Evolutionary conservation across 2,329 filamentous ascomycete species (phyloP), one percentile per base, ranked within the genome.

Genomic region (Lomentospora prolificans): DNA sequence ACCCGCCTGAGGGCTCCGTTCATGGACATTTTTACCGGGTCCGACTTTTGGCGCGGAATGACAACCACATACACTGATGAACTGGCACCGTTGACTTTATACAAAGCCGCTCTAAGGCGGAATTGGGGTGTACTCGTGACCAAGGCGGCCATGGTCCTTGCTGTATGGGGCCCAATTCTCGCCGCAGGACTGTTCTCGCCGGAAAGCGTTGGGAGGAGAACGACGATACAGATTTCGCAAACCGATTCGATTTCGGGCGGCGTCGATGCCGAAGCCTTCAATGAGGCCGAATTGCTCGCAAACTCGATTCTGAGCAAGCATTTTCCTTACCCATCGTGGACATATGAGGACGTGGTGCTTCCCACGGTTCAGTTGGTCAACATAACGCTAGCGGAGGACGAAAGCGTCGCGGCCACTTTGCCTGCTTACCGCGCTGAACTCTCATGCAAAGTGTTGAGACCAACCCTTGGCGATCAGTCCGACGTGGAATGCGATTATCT

Each of bases 81-180:
- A 14, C 61, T 66, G 33, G 63, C 63, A 1, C 22, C 65, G 1
- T 28, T 51, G n/a, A 66, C 64, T 0, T 53, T 55, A 12, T 59
- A 57, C 33, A 66, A 66, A 57, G 57, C 64, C 5, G 59, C 62
- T 50, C 61, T 52, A 24, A 57, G 60, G 14, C 61, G 61, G 24
- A 62, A 64, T 36, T 66, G 64, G 64, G 57, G 59, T 3, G 64
- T 66, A n/a, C 61, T 66, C 36, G 55, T 63, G 22, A 61, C 60
- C n/a, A 66, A 63, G 44, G 58, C 52, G 19, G 61, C 60, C 24
- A 58, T 62, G 3, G 60, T 66, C 28, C 57, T 65, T n/a, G 64
- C 62, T n/a, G 64, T 63, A 63, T 19, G 64, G 50, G 60, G 63
- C 60, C 64, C 64, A 28, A 63, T 66, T 28, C 65, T 66, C 50